Base-by-base conservation (phyloP, 306 rosid genomes). In the Dryas alaskensis region DNA sequence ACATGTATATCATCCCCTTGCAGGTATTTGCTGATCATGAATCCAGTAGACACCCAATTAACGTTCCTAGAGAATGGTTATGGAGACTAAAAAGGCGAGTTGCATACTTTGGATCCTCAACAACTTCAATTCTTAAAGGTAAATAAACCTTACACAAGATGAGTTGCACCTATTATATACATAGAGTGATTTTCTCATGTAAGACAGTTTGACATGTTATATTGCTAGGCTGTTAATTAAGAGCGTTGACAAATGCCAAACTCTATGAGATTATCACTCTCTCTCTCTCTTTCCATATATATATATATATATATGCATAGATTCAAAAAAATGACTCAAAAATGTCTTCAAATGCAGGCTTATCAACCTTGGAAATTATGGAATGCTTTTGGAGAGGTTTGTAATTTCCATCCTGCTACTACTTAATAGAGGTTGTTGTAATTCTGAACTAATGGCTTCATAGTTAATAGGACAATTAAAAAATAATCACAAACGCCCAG, bases 1-100 rank as follows among this genome's bases (percentile, higher is more conserved):
- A 22, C 4, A 3, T 44, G 4, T 3, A 40, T 19, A 59, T 40
- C 4, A 10, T 73, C 2, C 63, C 0, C 46, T 45, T 62, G 8
- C 50, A 90, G 93, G 92, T 92, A 62, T 89, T 88, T 82, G 88
- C 79, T 16, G 94, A 90, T 39, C 64, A 73, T 12, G 77, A 83
- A 44, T 69, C 98, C 1, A 88, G 89, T 70, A 6, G 8, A 49
- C 5, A n/a, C 42, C 98, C 96, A 6, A 82, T 92, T 10, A 27
- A 65, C 12, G 88, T 90, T 70, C 90, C 84, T 7, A 83, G 85
- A 73, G 55, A 42, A 2, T 82, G 80, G 87, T 4, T 88, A n/a
- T 85, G 94, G 87, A 3, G 71, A 5, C 74, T 84, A 13, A 40
- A 59, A 0, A 75, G 73, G 47, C 64, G 72, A 50, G 61, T 57